Evolutionary conservation across 164 flowering plant species (phyloP).

Genomic region (Umbilicus rupestris): DNA sequence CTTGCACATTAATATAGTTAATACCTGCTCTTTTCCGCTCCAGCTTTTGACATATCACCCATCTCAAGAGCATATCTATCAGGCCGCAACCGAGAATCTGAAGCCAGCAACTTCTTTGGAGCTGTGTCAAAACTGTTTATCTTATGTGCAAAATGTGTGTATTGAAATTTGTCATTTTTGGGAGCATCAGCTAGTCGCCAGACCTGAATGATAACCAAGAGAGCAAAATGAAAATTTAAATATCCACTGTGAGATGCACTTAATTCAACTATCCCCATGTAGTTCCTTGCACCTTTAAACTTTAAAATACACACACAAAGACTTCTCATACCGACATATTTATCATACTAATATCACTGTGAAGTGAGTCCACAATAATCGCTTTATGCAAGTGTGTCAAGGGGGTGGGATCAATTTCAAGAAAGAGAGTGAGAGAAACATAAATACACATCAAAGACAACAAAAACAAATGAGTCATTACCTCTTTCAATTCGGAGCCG

Average conservation of each 20-base stretch:
- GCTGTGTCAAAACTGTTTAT: conserved; percentile 4
- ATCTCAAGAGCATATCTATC: conserved; percentile 4
- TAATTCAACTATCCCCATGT: not conserved
- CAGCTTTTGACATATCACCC: conserved; percentile 4
- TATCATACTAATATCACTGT: not conserved
- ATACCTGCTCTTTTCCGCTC: conserved; percentile 6
- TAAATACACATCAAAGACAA: not conserved
- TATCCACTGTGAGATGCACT: not conserved
- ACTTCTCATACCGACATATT: not conserved
- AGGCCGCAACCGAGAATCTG: not conserved
- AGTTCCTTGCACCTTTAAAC: not conserved
- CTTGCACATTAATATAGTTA: not conserved
- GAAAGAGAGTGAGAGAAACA: not conserved
- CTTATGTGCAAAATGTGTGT: conserved; percentile 5
- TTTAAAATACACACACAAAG: not conserved
- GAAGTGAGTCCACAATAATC: not conserved
- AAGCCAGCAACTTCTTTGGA: conserved; percentile 3
- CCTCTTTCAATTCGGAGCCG: conserved; percentile 6
- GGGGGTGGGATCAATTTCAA: not conserved
- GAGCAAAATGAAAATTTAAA: not conserved
- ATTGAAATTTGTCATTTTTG: conserved; percentile 3
- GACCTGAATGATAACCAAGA: not conserved
- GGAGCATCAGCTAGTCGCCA: conserved; percentile 4
- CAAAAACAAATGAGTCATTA: not conserved
- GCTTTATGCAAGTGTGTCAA: not conserved